Base-by-base conservation (phyloP, 2,329 filamentous ascomycete genomes). In the Talaromyces sp. region DNA sequence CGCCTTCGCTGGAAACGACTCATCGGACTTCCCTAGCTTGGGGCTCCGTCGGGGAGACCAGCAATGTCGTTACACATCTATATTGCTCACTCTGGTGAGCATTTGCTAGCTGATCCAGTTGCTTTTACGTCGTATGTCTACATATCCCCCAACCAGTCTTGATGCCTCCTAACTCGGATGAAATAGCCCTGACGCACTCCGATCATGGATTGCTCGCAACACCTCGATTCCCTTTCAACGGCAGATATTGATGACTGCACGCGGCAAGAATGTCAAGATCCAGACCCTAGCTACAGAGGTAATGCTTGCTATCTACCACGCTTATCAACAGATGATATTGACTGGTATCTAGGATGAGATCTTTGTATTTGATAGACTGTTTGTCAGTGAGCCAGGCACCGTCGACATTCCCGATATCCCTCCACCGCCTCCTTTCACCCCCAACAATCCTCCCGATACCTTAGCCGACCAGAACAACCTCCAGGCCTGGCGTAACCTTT, bases 71-170 rank as follows among this genome's bases (percentile, higher is more conserved):
- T 94, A 76, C 87, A 91, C 81, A 88, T 96, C 78, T 91, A 92
- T 82, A 89, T 96, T 75, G 92, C 92, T 84, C 93, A 96, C 81
- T 92, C 90, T 78, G 94, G 94, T 82, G 89, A 92, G 83, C 89
- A 89, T 79, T 84, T 96, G 74, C 84, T 88, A 75, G 85, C 90
- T 75, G 91, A 96, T 79, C 86, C 88, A 68, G 83, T 87, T 66
- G 85, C 87, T 73, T 90, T 94, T 77, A 83, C 85, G 69, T 89
- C 88, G 89, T 92, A 81, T 69, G 87, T 81, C 61, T 58, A 54
- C 23, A 31, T 4, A 10, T 47, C 44, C n/a, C 53, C 23, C 6
- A 31, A 56, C 6, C 28, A 31, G 9, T 12, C 8, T 16, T 62
- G 60, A 56, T 56, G 34, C 2, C 16, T 47, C 53, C 23, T 56